Evolutionary conservation across 176 grass and related monocot genomes (phyloP), one percentile per base, ranked within the genome.

Genomic region (Alloteropsis semialata): DNA sequence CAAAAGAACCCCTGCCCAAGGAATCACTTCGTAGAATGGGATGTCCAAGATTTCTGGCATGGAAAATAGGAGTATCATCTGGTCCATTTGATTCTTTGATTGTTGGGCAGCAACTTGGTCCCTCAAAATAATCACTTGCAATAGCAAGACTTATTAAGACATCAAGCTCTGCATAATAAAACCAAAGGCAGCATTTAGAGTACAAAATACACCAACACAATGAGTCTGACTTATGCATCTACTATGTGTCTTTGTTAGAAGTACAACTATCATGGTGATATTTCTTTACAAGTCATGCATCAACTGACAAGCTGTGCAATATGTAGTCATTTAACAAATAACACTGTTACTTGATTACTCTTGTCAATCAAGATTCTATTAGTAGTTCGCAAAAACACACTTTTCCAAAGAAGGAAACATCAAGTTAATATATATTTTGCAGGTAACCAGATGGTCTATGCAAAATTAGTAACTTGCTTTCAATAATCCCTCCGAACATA

Each of bases 121-220:
- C 92, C 82, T 98, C 96, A 33, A 93, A 95, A 87, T 90, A 95
- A 84, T 90, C 82, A 82, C 89, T 90, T 18, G 91, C 92, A 84
- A 98, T 90, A 88, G 96, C 71, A 83, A 98, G 82, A 79, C 92
- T 98, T 73, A 93, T 93, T 57, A 98, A 86, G 59, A 91, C 92
- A 78, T 98, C 96, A 82, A 98, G 77, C 79, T 98, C 96, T 98
- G 88, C 43, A 88, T 75, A 44, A 67, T 62, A 72, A 73, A 74
- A 75, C 36, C 72, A 64, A 56, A 48, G 41, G 72, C 39, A 77
- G 29, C 42, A 78, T 68, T 83, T 68, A 77, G 84, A 59, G 58
- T 55, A 62, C 1, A 53, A 54, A 78, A 25, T 43, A 25, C 25
- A 49, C 15, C 37, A 36, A 60, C 39, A 65, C 33, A 79, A 65